Percentiles rank a stretch among this genome's conserved stretches.
phyloP scores from a whole-genome alignment of 441 rosid species.

The Theobroma grandiflorum region DNA sequence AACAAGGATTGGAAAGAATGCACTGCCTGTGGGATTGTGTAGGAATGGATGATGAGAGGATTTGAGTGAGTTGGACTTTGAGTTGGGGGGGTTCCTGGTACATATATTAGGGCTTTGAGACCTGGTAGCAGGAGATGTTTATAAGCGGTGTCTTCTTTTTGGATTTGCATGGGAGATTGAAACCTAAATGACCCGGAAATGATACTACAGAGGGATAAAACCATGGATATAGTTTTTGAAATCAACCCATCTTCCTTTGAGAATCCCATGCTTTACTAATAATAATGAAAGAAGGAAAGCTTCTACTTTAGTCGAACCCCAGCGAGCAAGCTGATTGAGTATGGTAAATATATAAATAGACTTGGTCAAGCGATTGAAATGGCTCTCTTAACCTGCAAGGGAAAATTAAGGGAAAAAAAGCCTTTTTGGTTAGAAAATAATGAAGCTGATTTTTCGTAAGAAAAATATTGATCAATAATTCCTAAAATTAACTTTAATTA shows the following conservation, averaged over 20 bases:
- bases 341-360: neutral
- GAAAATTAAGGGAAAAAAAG: neutral
- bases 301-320: neutral
- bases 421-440: neutral
- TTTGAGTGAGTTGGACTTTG: neutral
- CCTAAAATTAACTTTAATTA: too few species aligned
- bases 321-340: neutral
- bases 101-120: conserved; percentile 42
- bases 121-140: conserved; percentile 26
- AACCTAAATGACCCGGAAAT: conserved; percentile 19
- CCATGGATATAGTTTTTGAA: conserved; percentile 28
- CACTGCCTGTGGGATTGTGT: conserved; percentile 1
- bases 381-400: neutral
- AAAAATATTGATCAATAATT: too few species aligned
- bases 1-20: neutral
- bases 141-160: neutral
- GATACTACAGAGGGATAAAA: conserved; percentile 33
- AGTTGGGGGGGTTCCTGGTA: conserved; percentile 9
- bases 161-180: conserved; percentile 34
- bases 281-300: neutral
- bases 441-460: neutral
- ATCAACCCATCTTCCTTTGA: conserved; percentile 23
- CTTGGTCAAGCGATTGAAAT: neutral
- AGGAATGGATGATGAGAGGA: conserved; percentile 30
- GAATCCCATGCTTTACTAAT: conserved; percentile 28